phyloP scores from a whole-genome alignment of 768 basidiomycete genomes.

The Tricholoma terreum region DNA sequence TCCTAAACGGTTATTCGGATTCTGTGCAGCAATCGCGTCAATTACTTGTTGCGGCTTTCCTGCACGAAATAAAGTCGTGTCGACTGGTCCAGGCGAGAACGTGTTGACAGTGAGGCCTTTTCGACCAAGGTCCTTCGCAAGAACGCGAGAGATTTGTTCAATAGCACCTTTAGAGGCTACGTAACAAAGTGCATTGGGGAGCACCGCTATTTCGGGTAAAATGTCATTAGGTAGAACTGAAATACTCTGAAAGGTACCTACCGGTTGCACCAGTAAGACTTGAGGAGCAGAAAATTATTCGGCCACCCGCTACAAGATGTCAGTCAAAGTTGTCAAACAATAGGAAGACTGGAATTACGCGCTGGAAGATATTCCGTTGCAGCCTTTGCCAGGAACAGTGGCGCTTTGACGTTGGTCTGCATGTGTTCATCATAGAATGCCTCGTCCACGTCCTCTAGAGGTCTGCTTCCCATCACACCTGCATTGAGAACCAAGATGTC shows the following conservation, averaged over 20 bases:
- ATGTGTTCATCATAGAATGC: conserved; percentile 50
- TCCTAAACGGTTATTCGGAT: conserved; percentile 46
- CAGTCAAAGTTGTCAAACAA: background rate
- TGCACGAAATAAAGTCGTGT: conserved; percentile 53
- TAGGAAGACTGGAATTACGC: conserved; percentile 30
- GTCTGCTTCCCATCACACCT: conserved; percentile 51
- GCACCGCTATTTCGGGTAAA: conserved; percentile 27
- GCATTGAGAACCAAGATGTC: conserved; percentile 62
- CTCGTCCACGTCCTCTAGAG: conserved; percentile 50
- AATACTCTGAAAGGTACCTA: conserved; percentile 13
- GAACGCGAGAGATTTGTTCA: conserved; percentile 54
- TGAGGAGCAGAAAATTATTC: conserved; percentile 57
- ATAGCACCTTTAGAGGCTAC: conserved; percentile 54
- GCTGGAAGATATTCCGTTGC: conserved; percentile 40
- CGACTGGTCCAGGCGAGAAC: conserved; percentile 53
- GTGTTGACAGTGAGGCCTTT: conserved; percentile 56
- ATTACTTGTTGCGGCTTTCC: conserved; percentile 49
- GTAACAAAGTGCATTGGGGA: conserved; percentile 49
- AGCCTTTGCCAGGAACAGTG: conserved; percentile 51
- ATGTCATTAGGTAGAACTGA: too few species aligned
- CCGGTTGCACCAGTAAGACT: conserved; percentile 43
- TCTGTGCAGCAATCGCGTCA: conserved; percentile 41
- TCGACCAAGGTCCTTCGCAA: conserved; percentile 56
- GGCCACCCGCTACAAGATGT: conserved; percentile 40
- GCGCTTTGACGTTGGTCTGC: conserved; percentile 56